Conservation (phyloP, 768 basidiomycete species). For the Lactarius hatsudake region DNA sequence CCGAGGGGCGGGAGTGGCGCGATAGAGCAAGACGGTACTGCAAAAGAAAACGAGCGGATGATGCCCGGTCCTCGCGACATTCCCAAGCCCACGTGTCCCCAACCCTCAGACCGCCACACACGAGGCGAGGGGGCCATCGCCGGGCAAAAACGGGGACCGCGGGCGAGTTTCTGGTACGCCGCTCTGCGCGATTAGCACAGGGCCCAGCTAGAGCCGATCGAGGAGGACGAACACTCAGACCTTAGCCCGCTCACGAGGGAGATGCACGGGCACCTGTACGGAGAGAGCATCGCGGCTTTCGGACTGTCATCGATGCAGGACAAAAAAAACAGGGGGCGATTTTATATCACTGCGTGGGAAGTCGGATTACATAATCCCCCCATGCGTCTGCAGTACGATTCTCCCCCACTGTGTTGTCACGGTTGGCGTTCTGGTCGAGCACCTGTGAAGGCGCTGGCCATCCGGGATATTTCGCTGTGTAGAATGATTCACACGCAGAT, state of each 20-base stretch:
- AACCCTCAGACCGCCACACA: not conserved
- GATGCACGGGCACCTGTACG: constrained; percentile 13
- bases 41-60: constrained; percentile 12
- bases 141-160: not conserved
- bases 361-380: not conserved
- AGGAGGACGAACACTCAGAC: constrained; percentile 35
- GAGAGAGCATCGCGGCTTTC: constrained; percentile 28
- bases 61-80: constrained; percentile 32
- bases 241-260: constrained; percentile 35
- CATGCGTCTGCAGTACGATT: no score
- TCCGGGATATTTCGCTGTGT: no score
- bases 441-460: no score
- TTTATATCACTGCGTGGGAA: not conserved
- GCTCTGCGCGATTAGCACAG: constrained; percentile 31
- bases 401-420: no score
- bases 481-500: no score
- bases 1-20: constrained; percentile 1
- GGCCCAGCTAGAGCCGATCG: constrained; percentile 34
- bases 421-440: no score
- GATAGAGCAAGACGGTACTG: constrained; percentile 17
- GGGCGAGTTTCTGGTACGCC: constrained; percentile 35
- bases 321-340: not conserved
- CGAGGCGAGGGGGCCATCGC: constrained; percentile 1
- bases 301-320: constrained; percentile 11
- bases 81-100: constrained; percentile 31